These are phyloP conservation scores for Tubosaeta sp. DNA, from an alignment of 768 basidiomycete genomes.

Conservation along the genomic window DNA sequence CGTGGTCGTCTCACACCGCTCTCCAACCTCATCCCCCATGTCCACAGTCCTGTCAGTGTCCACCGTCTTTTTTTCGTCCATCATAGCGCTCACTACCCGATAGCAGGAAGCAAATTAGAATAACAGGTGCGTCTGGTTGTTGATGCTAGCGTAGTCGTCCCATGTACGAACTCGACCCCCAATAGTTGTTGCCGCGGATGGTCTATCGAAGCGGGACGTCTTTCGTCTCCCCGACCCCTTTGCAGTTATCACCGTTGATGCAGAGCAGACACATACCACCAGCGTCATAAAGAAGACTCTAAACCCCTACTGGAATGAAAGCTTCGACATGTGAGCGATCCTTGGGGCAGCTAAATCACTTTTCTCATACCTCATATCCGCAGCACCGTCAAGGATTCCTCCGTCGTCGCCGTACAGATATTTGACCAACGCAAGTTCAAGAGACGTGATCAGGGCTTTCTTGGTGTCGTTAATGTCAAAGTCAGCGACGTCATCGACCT, in stretches of 20 bases:
- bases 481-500: constrained; percentile 90
- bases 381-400: constrained; percentile 96
- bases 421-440: constrained; percentile 99
- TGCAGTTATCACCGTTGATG: constrained; percentile 97
- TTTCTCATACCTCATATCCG: constrained; percentile 8
- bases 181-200: constrained; percentile 92
- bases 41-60: constrained; percentile 27
- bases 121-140: constrained; percentile 53
- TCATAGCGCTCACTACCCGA: constrained; percentile 10
- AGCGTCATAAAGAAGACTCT: constrained; percentile 95
- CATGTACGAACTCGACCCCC: constrained; percentile 3
- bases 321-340: constrained; percentile 84
- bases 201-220: constrained; percentile 89
- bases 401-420: constrained; percentile 95
- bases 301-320: constrained; percentile 97
- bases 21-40: constrained; percentile 18
- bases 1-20: background rate
- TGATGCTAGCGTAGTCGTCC: background rate
- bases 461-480: constrained; percentile 94
- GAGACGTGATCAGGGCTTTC: constrained; percentile 94
- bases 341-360: background rate
- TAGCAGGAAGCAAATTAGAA: constrained; percentile 69
- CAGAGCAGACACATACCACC: constrained; percentile 95
- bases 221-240: constrained; percentile 97
- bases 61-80: background rate